Evolutionary conservation across 345 rosid genomes (phyloP), one percentile per base, ranked within the genome.

Genomic region (Microthlaspi erraticum): DNA sequence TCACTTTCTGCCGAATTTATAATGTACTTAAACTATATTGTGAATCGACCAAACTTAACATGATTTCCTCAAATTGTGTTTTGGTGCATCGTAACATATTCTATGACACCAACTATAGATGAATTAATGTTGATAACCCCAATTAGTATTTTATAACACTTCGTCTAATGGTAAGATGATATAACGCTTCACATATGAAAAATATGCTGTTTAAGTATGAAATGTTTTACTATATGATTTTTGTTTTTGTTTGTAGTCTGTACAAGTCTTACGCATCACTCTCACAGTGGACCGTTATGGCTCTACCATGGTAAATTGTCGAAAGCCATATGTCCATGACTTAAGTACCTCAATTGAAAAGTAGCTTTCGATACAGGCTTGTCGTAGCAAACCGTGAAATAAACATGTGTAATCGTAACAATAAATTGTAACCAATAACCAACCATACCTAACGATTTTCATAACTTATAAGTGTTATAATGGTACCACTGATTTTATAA

Each of bases 261-360:
- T 10, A 19, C 46, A 38, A 34, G 60, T 56, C 60, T 34, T 34
- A 55, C 33, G 42, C 60, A 55, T 57, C 46, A 32, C 33, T 58
- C 17, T 58, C 63, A 58, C 18, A 18, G 31, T 36, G 62, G 44
- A 34, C 62, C 61, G 36, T 13, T 56, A 1, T 34, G 37, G 37
- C 37, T 34, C 37, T 34, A 34, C 1, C 10, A 34, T 34, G 37
- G 37, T 34, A 9, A 56, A 36, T 56, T 34, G 14, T 56, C 60
- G 36, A 53, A 34, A 56, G 2, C 6, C 43, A 36, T 17, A 10
- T 36, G 18, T 0, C 37, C 44, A 18, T 10, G 44, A 56, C 43
- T 56, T 56, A 10, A 17, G 26, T 8, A 36, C 61, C 10, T 34
- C 26, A 56, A 2, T 3, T 1, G 4, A 55, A 55, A 41, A 33